Evolutionary conservation across 768 basidiomycete genomes (phyloP), one percentile per base, ranked within the genome.

Genomic region (Termitomyces sp.): DNA sequence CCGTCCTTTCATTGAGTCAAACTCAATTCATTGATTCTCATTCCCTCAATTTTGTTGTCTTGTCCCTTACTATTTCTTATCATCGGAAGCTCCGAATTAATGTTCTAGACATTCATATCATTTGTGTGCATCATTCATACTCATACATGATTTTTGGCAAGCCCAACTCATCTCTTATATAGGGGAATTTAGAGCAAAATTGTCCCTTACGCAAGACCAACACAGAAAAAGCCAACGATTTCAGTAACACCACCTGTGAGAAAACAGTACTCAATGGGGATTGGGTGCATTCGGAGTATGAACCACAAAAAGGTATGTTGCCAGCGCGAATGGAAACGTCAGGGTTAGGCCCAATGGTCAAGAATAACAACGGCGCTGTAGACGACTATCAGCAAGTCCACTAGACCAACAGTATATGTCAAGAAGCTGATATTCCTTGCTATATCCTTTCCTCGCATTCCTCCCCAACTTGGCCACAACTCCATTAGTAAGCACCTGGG

Each of bases 281-380:
- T 84, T 69, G 0, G 91, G 90, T 25, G 85, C 83, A 17, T 70
- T 67, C 21, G 93, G 71, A 0, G 88, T 86, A 70, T 92, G 90
- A 2, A 91, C 88, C n/a, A 93, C 89, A 62, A 95, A 91, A 19
- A 98, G 70, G 68, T 96, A 97, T 5, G 92, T 89, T 35, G 81
- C 72, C 28, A 95, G 74, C 14, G 91, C 86, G 60, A 91, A 89
- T 5, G 92, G 89, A 60, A 94, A 79, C 0, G 90, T 89, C 58
- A 94, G 74, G 0, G 87, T 89, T 49, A 91, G 93, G 88, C 12
- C 89, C 82, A 28, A 89, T 79, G 16, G 85, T 89, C 60, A 95
- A 77, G 60, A 94, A 72, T 0, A 88, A 81, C 61, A 93, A 78
- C 66, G 84, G 79, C 25, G 82, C 81, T 86, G 46, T 25, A 16